Conservation (phyloP, 495 filamentous ascomycete genomes). For the Neurospora discreta region DNA sequence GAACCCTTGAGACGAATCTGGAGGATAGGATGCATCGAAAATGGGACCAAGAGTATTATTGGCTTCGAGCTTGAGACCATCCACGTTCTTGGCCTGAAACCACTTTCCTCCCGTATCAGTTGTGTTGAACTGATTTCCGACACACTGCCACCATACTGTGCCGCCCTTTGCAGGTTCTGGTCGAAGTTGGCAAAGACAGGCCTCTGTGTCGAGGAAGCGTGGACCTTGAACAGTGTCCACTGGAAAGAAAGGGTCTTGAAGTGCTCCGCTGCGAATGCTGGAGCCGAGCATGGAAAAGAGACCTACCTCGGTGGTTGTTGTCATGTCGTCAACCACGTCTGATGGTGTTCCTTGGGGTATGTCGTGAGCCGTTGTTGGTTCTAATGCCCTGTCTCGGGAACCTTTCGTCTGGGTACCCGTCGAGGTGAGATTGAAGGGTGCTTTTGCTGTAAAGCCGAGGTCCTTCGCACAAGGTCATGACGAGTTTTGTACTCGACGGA, state of each 20-base stretch:
- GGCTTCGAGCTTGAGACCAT: neutral
- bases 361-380: neutral
- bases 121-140: slow-evolving; percentile 24
- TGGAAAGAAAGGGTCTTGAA: slow-evolving; percentile 24
- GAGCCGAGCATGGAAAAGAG: neutral
- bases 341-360: neutral
- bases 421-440: neutral
- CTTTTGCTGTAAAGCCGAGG: neutral
- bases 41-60: slow-evolving; percentile 12
- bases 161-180: neutral
- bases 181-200: slow-evolving; percentile 27
- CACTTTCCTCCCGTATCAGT: slow-evolving; percentile 26
- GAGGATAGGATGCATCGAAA: slow-evolving; percentile 16
- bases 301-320: neutral
- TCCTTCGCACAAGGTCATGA: neutral
- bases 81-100: slow-evolving; percentile 19
- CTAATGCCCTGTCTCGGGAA: neutral
- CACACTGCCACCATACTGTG: slow-evolving; percentile 26
- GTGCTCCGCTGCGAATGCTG: neutral
- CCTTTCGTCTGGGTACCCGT: neutral
- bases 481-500: neutral
- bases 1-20: slow-evolving; percentile 12
- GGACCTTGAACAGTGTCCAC: slow-evolving; percentile 15
- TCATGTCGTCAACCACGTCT: neutral
- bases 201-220: slow-evolving; percentile 28